phyloP scores from a whole-genome alignment of 352 stramenopile species.

The Pythium rhizo-oryzae region DNA sequence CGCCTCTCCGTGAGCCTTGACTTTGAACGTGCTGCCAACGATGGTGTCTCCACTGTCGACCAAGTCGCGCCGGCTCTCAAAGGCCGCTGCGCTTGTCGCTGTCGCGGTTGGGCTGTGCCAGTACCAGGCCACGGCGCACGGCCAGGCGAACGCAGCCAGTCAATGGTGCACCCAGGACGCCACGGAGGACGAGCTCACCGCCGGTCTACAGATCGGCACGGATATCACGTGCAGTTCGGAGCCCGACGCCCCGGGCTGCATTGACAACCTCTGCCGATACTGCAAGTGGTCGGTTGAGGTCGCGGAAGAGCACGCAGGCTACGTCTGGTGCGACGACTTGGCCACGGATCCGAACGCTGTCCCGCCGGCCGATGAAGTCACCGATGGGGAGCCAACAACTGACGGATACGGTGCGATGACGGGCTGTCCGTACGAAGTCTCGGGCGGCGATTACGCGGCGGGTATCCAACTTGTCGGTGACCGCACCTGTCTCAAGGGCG shows the following conservation, averaged over 20 bases:
- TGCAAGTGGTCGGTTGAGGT: not conserved
- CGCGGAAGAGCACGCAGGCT: not conserved
- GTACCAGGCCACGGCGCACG: conserved; percentile 6
- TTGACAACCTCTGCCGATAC: conserved; percentile 15
- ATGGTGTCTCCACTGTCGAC: not conserved
- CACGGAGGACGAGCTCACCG: conserved; percentile 19
- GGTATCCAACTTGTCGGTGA: conserved; percentile 32
- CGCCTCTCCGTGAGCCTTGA: too few relatives aligned
- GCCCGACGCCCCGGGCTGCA: conserved; percentile 19
- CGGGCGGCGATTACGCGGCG: conserved; percentile 21
- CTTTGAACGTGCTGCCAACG: not conserved
- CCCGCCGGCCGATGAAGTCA: too few relatives aligned
- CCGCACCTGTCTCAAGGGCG: conserved; percentile 17
- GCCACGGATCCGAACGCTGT: not conserved
- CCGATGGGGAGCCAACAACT: too few relatives aligned
- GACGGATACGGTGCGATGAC: not conserved
- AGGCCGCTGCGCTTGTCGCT: not conserved
- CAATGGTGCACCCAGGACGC: not conserved
- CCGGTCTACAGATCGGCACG: conserved; percentile 15
- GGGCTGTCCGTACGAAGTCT: conserved; percentile 14
- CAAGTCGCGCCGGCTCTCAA: not conserved
- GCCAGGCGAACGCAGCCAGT: not conserved
- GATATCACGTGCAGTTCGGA: conserved; percentile 22
- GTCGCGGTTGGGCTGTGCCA: not conserved
- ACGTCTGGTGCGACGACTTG: not conserved